phyloP scores from a whole-genome alignment of 2,329 filamentous ascomycete genomes.

The Fusarium transvaalense region DNA sequence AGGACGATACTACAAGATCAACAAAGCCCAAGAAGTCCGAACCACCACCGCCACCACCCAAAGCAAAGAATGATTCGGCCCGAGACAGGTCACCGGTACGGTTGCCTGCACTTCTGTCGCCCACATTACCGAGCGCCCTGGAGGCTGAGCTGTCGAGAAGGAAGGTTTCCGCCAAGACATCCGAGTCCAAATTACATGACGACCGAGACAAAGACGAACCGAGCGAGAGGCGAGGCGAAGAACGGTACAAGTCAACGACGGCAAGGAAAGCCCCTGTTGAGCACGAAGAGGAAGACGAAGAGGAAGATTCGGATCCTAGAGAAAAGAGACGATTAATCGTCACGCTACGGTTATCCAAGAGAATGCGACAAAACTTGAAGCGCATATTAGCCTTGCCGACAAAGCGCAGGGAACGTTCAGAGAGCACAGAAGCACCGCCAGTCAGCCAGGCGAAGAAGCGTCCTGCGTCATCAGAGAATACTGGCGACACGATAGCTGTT shows the following conservation, averaged over 20 bases:
- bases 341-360: slow-evolving; percentile 63
- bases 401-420: slow-evolving; percentile 51
- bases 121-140: slow-evolving; percentile 65
- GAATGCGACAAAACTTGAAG: slow-evolving; percentile 58
- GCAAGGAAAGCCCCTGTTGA: slow-evolving; percentile 47
- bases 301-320: slow-evolving; percentile 49
- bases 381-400: slow-evolving; percentile 61
- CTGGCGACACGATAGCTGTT: slow-evolving; percentile 53
- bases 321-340: slow-evolving; percentile 56
- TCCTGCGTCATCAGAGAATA: slow-evolving; percentile 56
- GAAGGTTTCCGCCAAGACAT: slow-evolving; percentile 48
- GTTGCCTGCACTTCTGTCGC: slow-evolving; percentile 66
- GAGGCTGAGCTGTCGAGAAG: slow-evolving; percentile 56
- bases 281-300: slow-evolving; percentile 53
- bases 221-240: slow-evolving; percentile 38
- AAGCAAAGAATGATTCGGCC: slow-evolving; percentile 52
- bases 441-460: slow-evolving; percentile 61
- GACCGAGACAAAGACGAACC: slow-evolving; percentile 41
- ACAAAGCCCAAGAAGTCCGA: slow-evolving; percentile 51
- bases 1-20: slow-evolving; percentile 49
- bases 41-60: slow-evolving; percentile 39
- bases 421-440: slow-evolving; percentile 57
- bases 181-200: slow-evolving; percentile 32
- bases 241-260: slow-evolving; percentile 35
- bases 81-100: slow-evolving; percentile 55